Evolutionary conservation across 163 green algal genomes (phyloP).

Genomic region (Chloromonas sp.): DNA sequence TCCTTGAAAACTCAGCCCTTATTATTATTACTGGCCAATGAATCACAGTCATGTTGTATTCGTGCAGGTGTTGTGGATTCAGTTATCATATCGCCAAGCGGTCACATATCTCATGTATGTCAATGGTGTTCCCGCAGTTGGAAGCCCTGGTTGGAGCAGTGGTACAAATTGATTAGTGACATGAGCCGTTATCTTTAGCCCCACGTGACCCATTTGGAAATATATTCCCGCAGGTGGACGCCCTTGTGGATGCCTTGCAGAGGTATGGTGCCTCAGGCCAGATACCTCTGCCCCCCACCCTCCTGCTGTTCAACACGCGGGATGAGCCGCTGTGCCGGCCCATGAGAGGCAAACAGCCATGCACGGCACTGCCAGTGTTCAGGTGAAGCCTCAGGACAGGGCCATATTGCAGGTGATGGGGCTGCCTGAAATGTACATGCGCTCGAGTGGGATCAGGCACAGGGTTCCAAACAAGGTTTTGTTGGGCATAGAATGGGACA

Average conservation of each 20-base stretch:
- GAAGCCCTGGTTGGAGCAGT: too few species aligned
- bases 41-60: too few species aligned
- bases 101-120: too few species aligned
- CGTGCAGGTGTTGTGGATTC: too few species aligned
- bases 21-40: too few species aligned
- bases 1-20: too few species aligned
- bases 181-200: neutral
- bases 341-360: neutral
- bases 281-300: neutral
- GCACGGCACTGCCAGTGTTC: neutral
- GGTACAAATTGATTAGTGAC: too few species aligned
- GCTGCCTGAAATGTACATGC: neutral
- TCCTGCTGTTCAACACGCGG: conserved; percentile 6
- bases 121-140: too few species aligned
- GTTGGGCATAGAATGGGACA: too few species aligned
- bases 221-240: neutral
- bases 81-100: too few species aligned
- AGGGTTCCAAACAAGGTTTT: too few species aligned
- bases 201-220: neutral
- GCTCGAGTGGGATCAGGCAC: too few species aligned
- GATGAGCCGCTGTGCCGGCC: conserved; percentile 1
- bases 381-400: neutral
- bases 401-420: neutral
- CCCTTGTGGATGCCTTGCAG: neutral
- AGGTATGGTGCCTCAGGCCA: neutral